Evolutionary conservation across 140 eudicot genomes (phyloP), one percentile per base, ranked within the genome.

Genomic region (Erigeron philadelphicus): DNA sequence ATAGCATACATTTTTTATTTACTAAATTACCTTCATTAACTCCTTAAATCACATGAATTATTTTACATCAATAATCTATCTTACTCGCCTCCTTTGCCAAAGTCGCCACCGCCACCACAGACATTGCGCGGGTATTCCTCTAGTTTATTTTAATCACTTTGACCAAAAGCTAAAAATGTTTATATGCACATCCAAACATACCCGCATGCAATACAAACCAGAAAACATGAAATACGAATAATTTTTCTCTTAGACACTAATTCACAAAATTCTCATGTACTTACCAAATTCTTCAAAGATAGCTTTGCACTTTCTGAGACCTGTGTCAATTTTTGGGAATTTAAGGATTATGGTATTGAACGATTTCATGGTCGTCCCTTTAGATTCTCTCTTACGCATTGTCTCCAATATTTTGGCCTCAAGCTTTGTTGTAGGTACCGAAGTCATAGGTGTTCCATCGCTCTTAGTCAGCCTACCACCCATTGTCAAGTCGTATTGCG

Each of bases 331-430:
- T 79, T 85, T 90, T 41, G 96, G 97, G 64, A 87, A 87, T 46
- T 88, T 87, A 49, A 90, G 75, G 63, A 90, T 81, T 61, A 90
- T 78, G 81, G 80, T 82, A 76, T 87, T 82, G 44, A 90, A 87
- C 45, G 97, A 87, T 69, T 78, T 90, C 76, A 88, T 64, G 46
- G 85, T 68, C 46, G 87, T 85, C 74, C 95, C 97, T 75, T 76
- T 56, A 55, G 79, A 77, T 75, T 79, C 95, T 82, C 97, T 82
- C 46, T 67, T 44, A 61, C 68, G 81, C 95, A 90, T 87, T 41
- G 90, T 85, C 77, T 85, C 90, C 23, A 76, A 67, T 73, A 90
- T 84, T 82, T 85, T 83, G 74, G 85, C 85, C 76, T 91, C 97
- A 9, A 91, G 86, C 75, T 82, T 88, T 35, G 96, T 78, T 77